Evolutionary conservation across 2,329 filamentous ascomycete species (phyloP).

Genomic region (Lachnellula arida): DNA sequence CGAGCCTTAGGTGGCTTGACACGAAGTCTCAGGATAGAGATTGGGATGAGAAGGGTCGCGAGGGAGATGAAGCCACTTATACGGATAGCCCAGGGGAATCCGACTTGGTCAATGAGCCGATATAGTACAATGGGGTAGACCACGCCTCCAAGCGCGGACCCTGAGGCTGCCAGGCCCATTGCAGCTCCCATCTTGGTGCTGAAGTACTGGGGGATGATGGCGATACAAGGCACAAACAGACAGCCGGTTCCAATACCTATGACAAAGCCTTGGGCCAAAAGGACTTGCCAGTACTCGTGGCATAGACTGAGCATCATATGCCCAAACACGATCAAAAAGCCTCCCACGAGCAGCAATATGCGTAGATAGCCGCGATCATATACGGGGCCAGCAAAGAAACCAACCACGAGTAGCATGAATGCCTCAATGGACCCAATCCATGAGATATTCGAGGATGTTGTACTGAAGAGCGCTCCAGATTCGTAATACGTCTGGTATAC

Average conservation of each 20-base stretch:
- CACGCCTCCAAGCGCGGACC: constrained; percentile 46
- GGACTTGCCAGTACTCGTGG: constrained; percentile 47
- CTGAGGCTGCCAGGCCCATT: constrained; percentile 43
- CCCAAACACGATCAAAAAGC: constrained; percentile 52
- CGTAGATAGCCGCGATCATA: constrained; percentile 58
- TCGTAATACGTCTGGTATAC: constrained; percentile 55
- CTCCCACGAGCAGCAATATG: constrained; percentile 47
- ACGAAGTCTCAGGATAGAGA: constrained; percentile 33
- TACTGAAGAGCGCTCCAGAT: constrained; percentile 39
- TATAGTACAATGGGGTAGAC: constrained; percentile 57
- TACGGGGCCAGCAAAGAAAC: constrained; percentile 55
- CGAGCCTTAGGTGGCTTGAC: constrained; percentile 34
- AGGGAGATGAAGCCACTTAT: constrained; percentile 45
- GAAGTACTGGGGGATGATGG: constrained; percentile 41
- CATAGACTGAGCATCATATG: constrained; percentile 59
- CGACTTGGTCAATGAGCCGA: constrained; percentile 44
- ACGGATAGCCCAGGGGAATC: constrained; percentile 53
- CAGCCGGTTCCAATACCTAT: constrained; percentile 40
- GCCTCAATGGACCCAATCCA: constrained; percentile 53
- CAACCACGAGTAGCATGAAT: constrained; percentile 45
- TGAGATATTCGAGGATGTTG: constrained; percentile 48
- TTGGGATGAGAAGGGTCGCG: constrained; percentile 25
- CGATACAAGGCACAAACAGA: constrained; percentile 40
- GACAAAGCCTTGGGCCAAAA: constrained; percentile 43
- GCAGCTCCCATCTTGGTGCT: constrained; percentile 42